Evolutionary conservation across 2,329 filamentous ascomycete species (phyloP).

Genomic region (Macrophomina tecta): DNA sequence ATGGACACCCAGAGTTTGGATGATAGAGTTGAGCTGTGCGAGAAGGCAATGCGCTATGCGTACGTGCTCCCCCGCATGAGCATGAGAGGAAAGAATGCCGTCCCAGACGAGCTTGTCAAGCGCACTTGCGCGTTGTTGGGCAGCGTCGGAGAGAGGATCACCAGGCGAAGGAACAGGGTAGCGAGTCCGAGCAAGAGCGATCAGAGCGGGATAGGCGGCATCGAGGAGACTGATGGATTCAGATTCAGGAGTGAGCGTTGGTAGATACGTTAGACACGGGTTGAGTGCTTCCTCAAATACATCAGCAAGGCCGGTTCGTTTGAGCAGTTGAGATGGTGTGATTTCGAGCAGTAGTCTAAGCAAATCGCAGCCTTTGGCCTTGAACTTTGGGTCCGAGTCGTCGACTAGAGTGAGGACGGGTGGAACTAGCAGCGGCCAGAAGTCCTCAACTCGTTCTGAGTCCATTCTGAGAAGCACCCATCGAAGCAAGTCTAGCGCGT

Average conservation of each 20-base stretch:
- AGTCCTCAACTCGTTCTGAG: slow-evolving; percentile 59
- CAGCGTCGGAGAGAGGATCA: slow-evolving; percentile 28
- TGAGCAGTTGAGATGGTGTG: slow-evolving; percentile 61
- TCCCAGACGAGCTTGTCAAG: slow-evolving; percentile 54
- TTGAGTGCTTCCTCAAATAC: slow-evolving; percentile 74
- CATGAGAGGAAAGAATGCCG: slow-evolving; percentile 52
- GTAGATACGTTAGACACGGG: slow-evolving; percentile 77
- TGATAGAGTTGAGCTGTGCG: slow-evolving; percentile 54
- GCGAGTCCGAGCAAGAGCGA: slow-evolving; percentile 60
- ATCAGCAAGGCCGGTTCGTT: slow-evolving; percentile 67
- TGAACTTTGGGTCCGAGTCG: slow-evolving; percentile 61
- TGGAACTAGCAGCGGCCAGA: slow-evolving; percentile 74
- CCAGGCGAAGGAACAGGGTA: slow-evolving; percentile 42
- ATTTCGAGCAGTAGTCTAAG: slow-evolving; percentile 62
- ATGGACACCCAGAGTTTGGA: slow-evolving; percentile 65
- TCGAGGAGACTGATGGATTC: slow-evolving; percentile 71
- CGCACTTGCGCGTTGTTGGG: slow-evolving; percentile 41
- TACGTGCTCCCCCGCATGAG: slow-evolving; percentile 65
- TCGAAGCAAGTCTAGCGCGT: slow-evolving; percentile 62
- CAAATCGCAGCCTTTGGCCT: slow-evolving; percentile 62
- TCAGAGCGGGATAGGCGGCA: slow-evolving; percentile 70
- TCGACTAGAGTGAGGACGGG: slow-evolving; percentile 73
- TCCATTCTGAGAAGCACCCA: slow-evolving; percentile 63
- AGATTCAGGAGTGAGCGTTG: slow-evolving; percentile 74
- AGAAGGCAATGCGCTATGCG: slow-evolving; percentile 64